Evolutionary conservation across 2,329 filamentous ascomycete genomes (phyloP).

Genomic region (Monosporascus sp.): DNA sequence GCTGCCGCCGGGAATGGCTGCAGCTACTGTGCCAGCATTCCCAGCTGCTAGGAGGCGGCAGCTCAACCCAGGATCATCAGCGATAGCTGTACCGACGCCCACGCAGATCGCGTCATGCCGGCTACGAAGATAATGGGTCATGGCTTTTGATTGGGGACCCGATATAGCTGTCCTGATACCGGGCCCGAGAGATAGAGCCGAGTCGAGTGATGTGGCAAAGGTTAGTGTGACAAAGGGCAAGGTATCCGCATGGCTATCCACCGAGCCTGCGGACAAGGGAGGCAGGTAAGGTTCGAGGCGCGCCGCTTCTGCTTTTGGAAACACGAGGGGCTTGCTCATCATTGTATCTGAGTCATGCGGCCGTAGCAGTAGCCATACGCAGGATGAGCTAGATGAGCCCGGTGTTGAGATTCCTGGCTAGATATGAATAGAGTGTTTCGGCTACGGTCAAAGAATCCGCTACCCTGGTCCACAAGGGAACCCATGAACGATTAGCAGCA

Average conservation of each 20-base stretch:
- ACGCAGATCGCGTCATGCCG: slow-evolving; percentile 80
- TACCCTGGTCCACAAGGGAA: background rate
- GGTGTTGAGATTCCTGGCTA: background rate
- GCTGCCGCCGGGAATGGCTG: slow-evolving; percentile 25
- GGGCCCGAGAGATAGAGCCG: slow-evolving; percentile 67
- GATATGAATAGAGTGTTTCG: background rate
- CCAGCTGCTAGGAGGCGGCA: slow-evolving; percentile 58
- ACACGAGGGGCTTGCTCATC: slow-evolving; percentile 13
- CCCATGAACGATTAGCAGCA: background rate
- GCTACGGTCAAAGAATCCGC: background rate
- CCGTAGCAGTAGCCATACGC: background rate
- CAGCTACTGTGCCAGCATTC: slow-evolving; percentile 34
- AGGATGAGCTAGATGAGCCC: background rate
- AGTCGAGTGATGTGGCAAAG: slow-evolving; percentile 87
- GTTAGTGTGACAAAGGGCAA: slow-evolving; percentile 64
- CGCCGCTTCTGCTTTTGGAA: slow-evolving; percentile 19
- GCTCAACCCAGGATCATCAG: slow-evolving; percentile 82
- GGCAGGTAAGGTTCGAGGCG: slow-evolving; percentile 27
- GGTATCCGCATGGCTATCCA: background rate
- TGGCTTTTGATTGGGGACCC: slow-evolving; percentile 75
- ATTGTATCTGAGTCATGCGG: background rate
- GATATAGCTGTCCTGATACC: slow-evolving; percentile 80
- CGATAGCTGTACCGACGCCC: slow-evolving; percentile 76
- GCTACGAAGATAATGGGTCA: slow-evolving; percentile 87
- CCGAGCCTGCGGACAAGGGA: slow-evolving; percentile 5